Conservation (phyloP, 2,329 filamentous ascomycete species). For the Pseudogymnoascus sp. region DNA sequence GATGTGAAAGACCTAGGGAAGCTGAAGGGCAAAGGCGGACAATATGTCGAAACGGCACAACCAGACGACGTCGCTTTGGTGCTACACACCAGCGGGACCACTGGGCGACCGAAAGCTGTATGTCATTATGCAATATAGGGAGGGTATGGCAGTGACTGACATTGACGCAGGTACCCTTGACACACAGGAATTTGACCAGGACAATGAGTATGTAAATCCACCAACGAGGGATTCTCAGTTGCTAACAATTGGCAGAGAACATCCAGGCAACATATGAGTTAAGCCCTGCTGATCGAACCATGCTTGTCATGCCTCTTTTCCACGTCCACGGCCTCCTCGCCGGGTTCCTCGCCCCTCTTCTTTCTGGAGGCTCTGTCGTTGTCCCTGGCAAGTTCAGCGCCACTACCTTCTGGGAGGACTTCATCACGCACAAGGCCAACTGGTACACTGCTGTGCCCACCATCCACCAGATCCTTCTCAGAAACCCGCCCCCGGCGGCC, state of each 20-base stretch:
- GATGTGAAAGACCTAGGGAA: constrained; percentile 72
- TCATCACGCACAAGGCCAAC: constrained; percentile 64
- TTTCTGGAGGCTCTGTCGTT: constrained; percentile 69
- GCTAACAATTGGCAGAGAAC: constrained; percentile 44
- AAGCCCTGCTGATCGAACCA: constrained; percentile 62
- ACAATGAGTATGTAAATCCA: constrained; percentile 58
- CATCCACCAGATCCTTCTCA: constrained; percentile 82
- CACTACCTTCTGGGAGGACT: constrained; percentile 74
- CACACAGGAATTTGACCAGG: constrained; percentile 70
- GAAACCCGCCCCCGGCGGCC: constrained; percentile 58
- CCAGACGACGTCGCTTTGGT: constrained; percentile 77
- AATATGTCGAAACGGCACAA: constrained; percentile 46
- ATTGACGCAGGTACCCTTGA: constrained; percentile 57
- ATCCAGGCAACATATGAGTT: constrained; percentile 72
- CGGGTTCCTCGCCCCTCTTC: constrained; percentile 69
- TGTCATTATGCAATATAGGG: constrained; percentile 21
- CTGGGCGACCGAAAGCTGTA: constrained; percentile 76
- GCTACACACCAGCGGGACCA: constrained; percentile 77
- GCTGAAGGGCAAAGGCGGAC: constrained; percentile 43
- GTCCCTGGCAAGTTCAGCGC: constrained; percentile 76
- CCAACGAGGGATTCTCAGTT: constrained; percentile 1
- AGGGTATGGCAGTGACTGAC: constrained; percentile 7
- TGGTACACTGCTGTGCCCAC: constrained; percentile 94
- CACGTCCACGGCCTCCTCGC: constrained; percentile 85
- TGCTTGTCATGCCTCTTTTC: constrained; percentile 86